These are phyloP conservation scores for Cryptococcus floricola DNA, from an alignment of 1,284 basidiomycete species.

Conservation along the genomic window DNA sequence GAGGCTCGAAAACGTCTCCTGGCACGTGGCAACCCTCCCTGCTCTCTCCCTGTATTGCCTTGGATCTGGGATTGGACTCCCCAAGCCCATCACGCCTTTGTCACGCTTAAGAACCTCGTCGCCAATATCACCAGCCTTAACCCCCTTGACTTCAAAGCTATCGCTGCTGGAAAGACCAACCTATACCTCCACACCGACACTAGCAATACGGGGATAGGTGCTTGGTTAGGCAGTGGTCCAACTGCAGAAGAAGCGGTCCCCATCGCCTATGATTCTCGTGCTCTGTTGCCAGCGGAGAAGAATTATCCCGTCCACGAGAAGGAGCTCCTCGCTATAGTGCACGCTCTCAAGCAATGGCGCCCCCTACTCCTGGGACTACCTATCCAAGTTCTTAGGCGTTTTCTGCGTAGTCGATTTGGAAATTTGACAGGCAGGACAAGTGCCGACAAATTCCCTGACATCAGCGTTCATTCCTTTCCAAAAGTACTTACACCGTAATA, in stretches of 20 bases:
- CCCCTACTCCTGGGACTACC: background rate
- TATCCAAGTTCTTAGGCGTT: background rate
- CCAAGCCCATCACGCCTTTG: background rate
- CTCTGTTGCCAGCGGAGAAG: background rate
- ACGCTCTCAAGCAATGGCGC: background rate
- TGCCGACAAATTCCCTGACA: too few species aligned
- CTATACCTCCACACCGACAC: background rate
- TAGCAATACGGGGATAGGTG: background rate
- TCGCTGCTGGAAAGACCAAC: background rate
- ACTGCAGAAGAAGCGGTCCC: background rate
- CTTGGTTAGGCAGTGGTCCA: background rate
- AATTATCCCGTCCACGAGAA: background rate
- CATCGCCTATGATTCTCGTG: background rate
- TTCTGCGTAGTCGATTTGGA: too few species aligned
- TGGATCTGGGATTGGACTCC: background rate
- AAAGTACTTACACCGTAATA: too few species aligned
- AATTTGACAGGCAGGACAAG: too few species aligned
- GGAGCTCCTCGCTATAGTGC: background rate
- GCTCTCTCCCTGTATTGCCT: background rate
- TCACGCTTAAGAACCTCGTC: background rate
- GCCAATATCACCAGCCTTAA: background rate
- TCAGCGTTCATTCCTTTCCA: too few species aligned
- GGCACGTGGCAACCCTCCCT: too few species aligned
- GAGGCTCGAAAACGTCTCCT: background rate
- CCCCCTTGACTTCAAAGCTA: too few species aligned